These are phyloP conservation scores for Pichia phayaonensis DNA, from an alignment of 805 yeast genomes.

Conservation along the genomic window DNA sequence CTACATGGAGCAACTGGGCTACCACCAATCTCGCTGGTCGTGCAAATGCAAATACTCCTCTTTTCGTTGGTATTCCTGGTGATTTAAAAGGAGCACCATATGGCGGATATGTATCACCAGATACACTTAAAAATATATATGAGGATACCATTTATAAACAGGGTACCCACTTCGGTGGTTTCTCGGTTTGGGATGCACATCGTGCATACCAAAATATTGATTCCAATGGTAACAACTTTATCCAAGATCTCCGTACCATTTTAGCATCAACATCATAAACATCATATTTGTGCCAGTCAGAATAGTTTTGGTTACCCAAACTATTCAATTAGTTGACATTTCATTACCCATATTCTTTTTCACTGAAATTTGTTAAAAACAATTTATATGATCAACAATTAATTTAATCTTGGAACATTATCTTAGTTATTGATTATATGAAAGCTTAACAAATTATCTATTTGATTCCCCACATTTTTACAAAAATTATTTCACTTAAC, in stretches of 20 bases:
- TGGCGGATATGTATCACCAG: neutral
- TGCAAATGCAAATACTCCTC: neutral
- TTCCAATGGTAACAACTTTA: neutral
- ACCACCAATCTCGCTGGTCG: neutral
- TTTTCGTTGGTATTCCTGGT: neutral
- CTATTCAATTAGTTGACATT: too few relatives aligned
- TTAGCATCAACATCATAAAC: neutral
- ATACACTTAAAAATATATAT: neutral
- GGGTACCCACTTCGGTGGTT: neutral
- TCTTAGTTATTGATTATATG: neutral
- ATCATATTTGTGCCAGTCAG: too few relatives aligned
- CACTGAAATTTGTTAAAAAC: neutral
- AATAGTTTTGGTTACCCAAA: too few relatives aligned
- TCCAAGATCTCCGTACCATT: neutral
- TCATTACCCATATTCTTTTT: neutral
- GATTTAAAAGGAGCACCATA: neutral
- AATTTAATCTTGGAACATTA: neutral
- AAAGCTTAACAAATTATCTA: neutral
- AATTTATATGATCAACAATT: neutral
- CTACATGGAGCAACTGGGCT: neutral
- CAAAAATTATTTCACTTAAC: neutral
- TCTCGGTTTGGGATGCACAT: neutral
- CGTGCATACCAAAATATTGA: neutral
- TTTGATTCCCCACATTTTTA: neutral
- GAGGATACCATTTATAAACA: neutral